These are phyloP conservation scores for Mycena olivaceomarginata DNA, from an alignment of 768 basidiomycete genomes.

Conservation along the genomic window DNA sequence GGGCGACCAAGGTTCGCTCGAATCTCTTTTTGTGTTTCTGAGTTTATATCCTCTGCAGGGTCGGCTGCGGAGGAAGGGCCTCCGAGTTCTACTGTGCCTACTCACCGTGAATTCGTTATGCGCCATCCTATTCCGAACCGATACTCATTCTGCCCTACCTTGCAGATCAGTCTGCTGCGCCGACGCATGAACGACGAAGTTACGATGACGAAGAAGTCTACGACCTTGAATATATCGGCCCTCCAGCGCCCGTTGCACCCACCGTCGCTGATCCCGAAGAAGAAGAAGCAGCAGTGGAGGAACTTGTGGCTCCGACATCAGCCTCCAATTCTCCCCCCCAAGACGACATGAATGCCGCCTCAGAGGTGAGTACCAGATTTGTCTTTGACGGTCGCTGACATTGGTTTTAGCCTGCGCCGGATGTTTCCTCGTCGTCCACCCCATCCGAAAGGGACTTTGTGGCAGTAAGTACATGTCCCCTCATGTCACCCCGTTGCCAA, in stretches of 20 bases:
- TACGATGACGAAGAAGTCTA: conserved; percentile 42
- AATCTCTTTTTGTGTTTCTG: neutral
- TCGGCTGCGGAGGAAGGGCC: neutral
- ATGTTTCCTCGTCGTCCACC: neutral
- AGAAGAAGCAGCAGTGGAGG: conserved; percentile 24
- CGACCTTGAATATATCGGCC: conserved; percentile 41
- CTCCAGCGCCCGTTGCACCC: neutral
- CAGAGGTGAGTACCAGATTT: neutral
- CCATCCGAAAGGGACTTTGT: conserved; percentile 9
- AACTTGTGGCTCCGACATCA: neutral
- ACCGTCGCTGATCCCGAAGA: conserved; percentile 6
- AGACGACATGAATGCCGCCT: neutral
- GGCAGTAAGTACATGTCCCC: neutral
- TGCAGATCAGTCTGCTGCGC: neutral
- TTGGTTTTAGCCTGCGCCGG: neutral
- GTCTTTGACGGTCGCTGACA: neutral
- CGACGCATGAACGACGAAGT: conserved; percentile 27
- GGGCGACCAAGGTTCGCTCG: neutral
- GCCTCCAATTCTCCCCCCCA: neutral
- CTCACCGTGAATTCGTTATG: neutral
- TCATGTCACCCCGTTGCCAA: neutral
- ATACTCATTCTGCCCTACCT: neutral
- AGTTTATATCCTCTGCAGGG: neutral
- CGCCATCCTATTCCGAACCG: too few species aligned
- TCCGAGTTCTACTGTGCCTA: neutral